Conservation (phyloP, 1,139 yeast species). For the Magnusiomyces sp. region DNA sequence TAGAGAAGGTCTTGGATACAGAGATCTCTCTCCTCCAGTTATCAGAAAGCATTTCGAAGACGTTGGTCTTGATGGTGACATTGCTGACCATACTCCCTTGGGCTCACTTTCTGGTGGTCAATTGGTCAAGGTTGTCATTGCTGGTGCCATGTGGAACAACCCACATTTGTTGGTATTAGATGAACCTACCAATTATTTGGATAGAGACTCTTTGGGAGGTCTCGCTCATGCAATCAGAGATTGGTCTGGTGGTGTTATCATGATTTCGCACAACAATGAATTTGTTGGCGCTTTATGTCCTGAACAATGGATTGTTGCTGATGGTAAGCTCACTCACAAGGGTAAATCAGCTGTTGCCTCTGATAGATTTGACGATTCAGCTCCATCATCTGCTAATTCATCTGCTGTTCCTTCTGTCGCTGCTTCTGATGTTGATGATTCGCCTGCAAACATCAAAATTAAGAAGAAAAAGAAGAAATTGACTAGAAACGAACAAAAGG, state of each 20-base stretch:
- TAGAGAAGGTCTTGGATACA: constrained; percentile 95
- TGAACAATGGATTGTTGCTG: constrained; percentile 96
- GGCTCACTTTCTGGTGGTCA: constrained; percentile 98
- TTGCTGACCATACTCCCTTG: constrained; percentile 96
- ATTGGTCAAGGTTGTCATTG: constrained; percentile 94
- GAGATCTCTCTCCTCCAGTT: constrained; percentile 84
- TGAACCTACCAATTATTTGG: constrained; percentile 97
- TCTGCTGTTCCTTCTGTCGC: constrained; percentile 24
- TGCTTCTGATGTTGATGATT: constrained; percentile 40
- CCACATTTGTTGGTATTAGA: constrained; percentile 96
- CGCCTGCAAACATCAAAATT: constrained; percentile 93
- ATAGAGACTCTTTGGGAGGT: constrained; percentile 96
- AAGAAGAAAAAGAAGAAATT: constrained; percentile 77
- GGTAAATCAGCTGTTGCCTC: constrained; percentile 70
- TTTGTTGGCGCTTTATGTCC: constrained; percentile 97
- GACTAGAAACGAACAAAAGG: constrained; percentile 92
- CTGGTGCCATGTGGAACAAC: constrained; percentile 99
- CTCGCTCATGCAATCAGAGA: constrained; percentile 94
- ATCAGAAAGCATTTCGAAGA: constrained; percentile 95
- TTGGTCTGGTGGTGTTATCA: constrained; percentile 97
- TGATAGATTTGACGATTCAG: constrained; percentile 73
- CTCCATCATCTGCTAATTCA: constrained; percentile 29
- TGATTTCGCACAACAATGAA: constrained; percentile 96
- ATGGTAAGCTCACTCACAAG: constrained; percentile 80
- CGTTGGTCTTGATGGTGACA: constrained; percentile 95